phyloP scores from a whole-genome alignment of 1,284 basidiomycete species.

The Microbotryum intermedium region DNA sequence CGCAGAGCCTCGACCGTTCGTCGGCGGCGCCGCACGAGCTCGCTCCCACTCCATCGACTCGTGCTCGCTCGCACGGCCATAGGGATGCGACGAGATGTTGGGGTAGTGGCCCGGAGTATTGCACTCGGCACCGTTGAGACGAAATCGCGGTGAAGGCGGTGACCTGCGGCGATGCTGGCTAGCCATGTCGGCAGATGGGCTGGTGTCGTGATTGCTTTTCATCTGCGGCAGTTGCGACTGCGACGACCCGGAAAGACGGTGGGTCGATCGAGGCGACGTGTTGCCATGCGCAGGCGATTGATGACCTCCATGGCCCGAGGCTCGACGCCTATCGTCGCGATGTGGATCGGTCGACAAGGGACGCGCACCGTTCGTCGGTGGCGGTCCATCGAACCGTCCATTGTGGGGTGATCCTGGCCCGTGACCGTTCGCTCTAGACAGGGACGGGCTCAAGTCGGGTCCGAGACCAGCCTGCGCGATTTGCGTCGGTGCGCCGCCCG shows the following conservation, averaged over 20 bases:
- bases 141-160: conserved; percentile 23
- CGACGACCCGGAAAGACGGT: not conserved
- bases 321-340: conserved; percentile 12
- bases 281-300: conserved; percentile 5
- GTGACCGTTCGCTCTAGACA: not conserved
- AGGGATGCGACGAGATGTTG: conserved; percentile 8
- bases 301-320: not conserved
- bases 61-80: not conserved
- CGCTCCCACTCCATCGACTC: conserved; percentile 27
- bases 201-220: conserved; percentile 5
- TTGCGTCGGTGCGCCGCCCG: conserved; percentile 19
- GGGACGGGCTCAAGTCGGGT: conserved; percentile 15
- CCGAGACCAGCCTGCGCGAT: conserved; percentile 18
- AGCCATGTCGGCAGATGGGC: conserved; percentile 4
- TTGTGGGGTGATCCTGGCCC: conserved; percentile 9
- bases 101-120: conserved; percentile 3
- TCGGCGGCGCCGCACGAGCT: not conserved
- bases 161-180: conserved; percentile 3
- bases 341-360: conserved; percentile 24
- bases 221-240: conserved; percentile 12
- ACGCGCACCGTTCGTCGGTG: conserved; percentile 12
- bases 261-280: conserved; percentile 8
- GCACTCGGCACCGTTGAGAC: not conserved
- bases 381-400: conserved; percentile 14
- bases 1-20: not conserved